Percentiles rank a stretch among this genome's conserved stretches.
These are phyloP conservation scores for Vitis hybrid DNA, from an alignment of 177 flowering plant species.

Conservation along the genomic window DNA sequence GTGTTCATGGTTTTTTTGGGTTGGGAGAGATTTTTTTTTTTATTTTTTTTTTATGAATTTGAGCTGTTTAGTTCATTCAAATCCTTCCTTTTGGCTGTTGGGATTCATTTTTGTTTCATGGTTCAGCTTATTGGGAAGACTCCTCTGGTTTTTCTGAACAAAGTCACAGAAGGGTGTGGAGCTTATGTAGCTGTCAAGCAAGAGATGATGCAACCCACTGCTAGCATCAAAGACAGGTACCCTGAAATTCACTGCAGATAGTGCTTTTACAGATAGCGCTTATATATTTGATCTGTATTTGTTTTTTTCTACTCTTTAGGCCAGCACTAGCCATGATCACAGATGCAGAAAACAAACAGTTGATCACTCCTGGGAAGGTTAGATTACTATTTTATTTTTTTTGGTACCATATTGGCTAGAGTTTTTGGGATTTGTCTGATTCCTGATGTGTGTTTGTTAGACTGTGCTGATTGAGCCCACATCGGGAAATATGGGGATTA, in stretches of 20 bases:
- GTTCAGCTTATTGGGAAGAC: conserved; percentile 87
- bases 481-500: conserved; percentile 95
- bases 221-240: conserved; percentile 96
- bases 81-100: too few relatives aligned
- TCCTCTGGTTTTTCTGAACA: conserved; percentile 86
- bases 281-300: not conserved
- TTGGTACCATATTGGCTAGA: not conserved
- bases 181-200: conserved; percentile 90
- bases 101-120: not conserved
- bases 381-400: not conserved
- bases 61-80: not conserved
- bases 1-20: not conserved
- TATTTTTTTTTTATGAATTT: not conserved
- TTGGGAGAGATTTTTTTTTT: not conserved
- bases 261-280: too few relatives aligned
- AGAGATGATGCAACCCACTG: conserved; percentile 88
- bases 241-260: not conserved
- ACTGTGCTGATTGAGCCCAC: conserved; percentile 91
- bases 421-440: not conserved
- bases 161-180: conserved; percentile 90
- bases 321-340: conserved; percentile 74
- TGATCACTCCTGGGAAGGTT: conserved; percentile 83
- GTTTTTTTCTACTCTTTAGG: conserved; percentile 25
- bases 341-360: conserved; percentile 71
- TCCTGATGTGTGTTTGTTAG: conserved; percentile 21